These are phyloP conservation scores for Borovskyia barvae DNA, from an alignment of 208 protist species.

Conservation along the genomic window DNA sequence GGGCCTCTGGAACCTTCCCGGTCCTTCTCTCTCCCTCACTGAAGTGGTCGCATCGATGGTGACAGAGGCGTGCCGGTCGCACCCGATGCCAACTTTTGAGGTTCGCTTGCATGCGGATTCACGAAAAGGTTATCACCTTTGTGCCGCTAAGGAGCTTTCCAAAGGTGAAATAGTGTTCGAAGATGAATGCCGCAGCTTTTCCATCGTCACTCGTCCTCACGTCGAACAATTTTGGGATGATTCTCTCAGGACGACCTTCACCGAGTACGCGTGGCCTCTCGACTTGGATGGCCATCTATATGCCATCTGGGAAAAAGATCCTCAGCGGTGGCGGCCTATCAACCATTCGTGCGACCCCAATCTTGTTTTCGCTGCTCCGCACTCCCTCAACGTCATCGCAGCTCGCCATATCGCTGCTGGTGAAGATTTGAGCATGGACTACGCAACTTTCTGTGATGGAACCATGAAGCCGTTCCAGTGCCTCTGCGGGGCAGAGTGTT, in stretches of 20 bases:
- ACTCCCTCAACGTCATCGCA: constrained; percentile 88
- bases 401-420: constrained; percentile 55
- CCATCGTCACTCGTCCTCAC: constrained; percentile 65
- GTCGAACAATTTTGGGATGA: constrained; percentile 57
- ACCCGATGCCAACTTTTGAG: constrained; percentile 23
- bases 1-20: neutral
- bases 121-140: constrained; percentile 63
- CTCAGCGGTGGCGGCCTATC: constrained; percentile 75
- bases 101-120: constrained; percentile 39
- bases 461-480: constrained; percentile 88
- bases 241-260: constrained; percentile 54
- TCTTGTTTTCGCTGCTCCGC: constrained; percentile 71
- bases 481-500: constrained; percentile 55
- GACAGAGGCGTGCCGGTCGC: constrained; percentile 11
- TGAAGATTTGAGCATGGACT: constrained; percentile 88
- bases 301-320: constrained; percentile 82
- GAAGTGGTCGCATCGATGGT: constrained; percentile 12
- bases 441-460: constrained; percentile 87
- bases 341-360: constrained; percentile 89
- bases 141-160: constrained; percentile 38
- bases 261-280: constrained; percentile 89
- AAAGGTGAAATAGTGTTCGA: constrained; percentile 72
- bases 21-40: neutral
- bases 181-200: constrained; percentile 74
- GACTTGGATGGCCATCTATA: constrained; percentile 83